Conservation (phyloP, 2,329 filamentous ascomycete genomes). For the Talaromyces verruculosus region DNA sequence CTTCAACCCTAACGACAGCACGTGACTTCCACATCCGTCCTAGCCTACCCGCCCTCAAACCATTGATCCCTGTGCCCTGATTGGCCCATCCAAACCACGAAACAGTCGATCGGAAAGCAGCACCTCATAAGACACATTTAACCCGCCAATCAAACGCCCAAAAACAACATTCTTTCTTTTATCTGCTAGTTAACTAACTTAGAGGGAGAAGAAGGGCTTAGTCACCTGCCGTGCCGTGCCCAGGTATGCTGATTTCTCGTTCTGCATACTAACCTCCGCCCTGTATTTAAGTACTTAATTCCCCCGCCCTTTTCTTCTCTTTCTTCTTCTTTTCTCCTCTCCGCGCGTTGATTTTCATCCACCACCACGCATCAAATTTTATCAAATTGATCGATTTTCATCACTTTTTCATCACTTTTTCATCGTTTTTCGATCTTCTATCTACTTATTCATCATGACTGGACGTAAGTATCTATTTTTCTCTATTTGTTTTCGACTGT, state of each 20-base stretch:
- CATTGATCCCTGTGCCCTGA: not conserved
- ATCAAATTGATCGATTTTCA: not conserved
- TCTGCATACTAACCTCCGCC: not conserved
- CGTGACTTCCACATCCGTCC: not conserved
- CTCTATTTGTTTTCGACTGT: not conserved
- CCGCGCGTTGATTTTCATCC: not conserved
- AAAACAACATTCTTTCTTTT: slow-evolving; percentile 23
- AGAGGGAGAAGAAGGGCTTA: slow-evolving; percentile 22
- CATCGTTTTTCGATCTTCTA: slow-evolving; percentile 16
- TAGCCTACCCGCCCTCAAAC: not conserved
- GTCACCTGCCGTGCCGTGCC: slow-evolving; percentile 18
- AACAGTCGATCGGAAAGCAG: slow-evolving; percentile 38
- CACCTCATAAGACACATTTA: slow-evolving; percentile 44
- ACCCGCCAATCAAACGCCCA: slow-evolving; percentile 35
- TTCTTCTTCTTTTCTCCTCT: slow-evolving; percentile 23
- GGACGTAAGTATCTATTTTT: slow-evolving; percentile 38
- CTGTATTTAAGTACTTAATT: slow-evolving; percentile 25
- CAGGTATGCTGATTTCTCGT: slow-evolving; percentile 9
- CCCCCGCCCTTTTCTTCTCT: slow-evolving; percentile 14
- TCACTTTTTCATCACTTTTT: slow-evolving; percentile 10
- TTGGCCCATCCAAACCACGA: slow-evolving; percentile 3
- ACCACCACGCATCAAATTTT: not conserved
- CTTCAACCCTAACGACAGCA: not conserved
- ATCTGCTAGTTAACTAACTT: not conserved
- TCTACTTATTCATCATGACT: slow-evolving; percentile 36